phyloP scores from a whole-genome alignment of 129 eudicot species.

The Scalesia atractyloides region DNA sequence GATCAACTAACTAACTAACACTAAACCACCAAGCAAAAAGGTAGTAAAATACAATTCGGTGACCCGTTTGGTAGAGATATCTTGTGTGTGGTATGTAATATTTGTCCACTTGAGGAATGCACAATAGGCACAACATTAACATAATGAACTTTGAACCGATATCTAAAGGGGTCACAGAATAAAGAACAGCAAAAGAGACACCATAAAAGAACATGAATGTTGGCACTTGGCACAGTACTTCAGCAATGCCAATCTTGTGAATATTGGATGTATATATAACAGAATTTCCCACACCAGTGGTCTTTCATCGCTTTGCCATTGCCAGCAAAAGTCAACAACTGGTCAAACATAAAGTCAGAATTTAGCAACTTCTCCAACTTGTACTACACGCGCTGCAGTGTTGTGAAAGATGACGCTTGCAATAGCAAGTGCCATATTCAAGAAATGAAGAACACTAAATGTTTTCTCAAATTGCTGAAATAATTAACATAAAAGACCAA shows the following conservation, averaged over 20 bases:
- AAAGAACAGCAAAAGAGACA: constrained; percentile 38
- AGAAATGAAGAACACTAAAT: too few species aligned
- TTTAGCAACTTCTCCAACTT: too few species aligned
- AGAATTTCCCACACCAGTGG: constrained; percentile 70
- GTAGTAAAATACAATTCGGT: constrained; percentile 61
- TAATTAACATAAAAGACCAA: too few species aligned
- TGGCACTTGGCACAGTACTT: constrained; percentile 49
- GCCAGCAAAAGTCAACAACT: constrained; percentile 28
- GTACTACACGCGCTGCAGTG: too few species aligned
- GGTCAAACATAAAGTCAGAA: too few species aligned
- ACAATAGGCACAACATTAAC: too few species aligned
- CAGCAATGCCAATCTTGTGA: constrained; percentile 32
- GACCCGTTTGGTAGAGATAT: constrained; percentile 40
- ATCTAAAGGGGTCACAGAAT: constrained; percentile 39
- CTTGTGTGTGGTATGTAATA: constrained; percentile 42
- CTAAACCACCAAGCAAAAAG: constrained; percentile 43
- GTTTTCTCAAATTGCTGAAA: too few species aligned
- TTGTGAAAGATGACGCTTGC: too few species aligned
- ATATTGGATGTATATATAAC: constrained; percentile 47
- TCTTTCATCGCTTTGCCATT: constrained; percentile 45
- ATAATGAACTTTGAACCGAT: constrained; percentile 48
- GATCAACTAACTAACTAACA: constrained; percentile 74
- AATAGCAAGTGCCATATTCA: too few species aligned
- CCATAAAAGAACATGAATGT: constrained; percentile 54
- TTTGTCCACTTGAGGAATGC: constrained; percentile 47